Base-by-base conservation (phyloP, 2,329 filamentous ascomycete species). In the Xylaria digitata region DNA sequence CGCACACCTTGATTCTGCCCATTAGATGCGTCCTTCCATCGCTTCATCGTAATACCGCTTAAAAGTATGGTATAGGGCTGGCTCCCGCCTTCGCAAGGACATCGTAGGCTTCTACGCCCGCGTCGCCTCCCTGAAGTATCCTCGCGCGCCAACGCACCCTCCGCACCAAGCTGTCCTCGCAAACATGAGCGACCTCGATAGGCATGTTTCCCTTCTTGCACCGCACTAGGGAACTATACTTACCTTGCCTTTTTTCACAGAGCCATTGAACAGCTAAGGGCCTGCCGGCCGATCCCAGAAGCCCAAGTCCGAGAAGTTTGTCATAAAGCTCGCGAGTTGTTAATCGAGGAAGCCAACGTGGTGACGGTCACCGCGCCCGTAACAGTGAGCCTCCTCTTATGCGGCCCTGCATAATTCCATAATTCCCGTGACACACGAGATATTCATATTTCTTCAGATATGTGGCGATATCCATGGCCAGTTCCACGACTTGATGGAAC, bases 321-420 rank as follows among this genome's bases (percentile, higher is more conserved):
- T 82, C 95, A 97, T 85, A 97, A 97, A 79, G 96, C 96, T 59
- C 89, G 96, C 71, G 96, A 99, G 83, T 87, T 99, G 61, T 83
- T 99, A 72, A 97, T 99, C 69, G 96, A 98, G 80, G 96, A 99
- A 82, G 95, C 93, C 72, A 98, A 99, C 78, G 95, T 98, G 57
- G 95, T 98, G 71, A 94, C 92, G 19, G 95, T 99, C 69, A 92
- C 95, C 78, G 95, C 95, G 68, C 95, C 95, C 23, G 95, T 98
- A 67, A 98, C 95, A 79, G 91, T 94, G 88, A 63, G 86, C 64
- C 48, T 34, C 23, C 21, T 45, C 17, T 19, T 6, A 45, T 53
- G 32, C 19, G 52, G 42, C 21, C 19, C 6, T 34, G 34, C 34
- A n/a, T 11, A 7, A 45, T 61, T 17, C 30, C 34, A n/a, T 11